A percentile compares a stretch with the other conserved stretches of the same genome.
Evolutionary conservation across 805 yeast genomes (phyloP).

Genomic region (Suhomyces sp.): DNA sequence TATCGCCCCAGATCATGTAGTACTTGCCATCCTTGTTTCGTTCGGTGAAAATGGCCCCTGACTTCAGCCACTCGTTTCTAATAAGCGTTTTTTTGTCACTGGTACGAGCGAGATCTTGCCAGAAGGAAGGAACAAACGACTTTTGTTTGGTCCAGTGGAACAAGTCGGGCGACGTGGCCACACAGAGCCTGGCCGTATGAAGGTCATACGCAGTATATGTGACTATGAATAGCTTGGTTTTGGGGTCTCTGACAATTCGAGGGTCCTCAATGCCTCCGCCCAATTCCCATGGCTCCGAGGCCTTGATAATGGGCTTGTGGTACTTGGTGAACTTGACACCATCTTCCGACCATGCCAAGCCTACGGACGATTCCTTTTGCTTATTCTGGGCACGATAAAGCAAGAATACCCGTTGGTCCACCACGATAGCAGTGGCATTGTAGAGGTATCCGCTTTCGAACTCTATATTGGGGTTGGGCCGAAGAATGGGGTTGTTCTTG

Average conservation of each 20-base stretch:
- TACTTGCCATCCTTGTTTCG: slow-evolving; percentile 30
- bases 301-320: slow-evolving; percentile 29
- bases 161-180: slow-evolving; percentile 36
- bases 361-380: slow-evolving; percentile 31
- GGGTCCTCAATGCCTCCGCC: slow-evolving; percentile 46
- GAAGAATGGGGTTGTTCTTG: slow-evolving; percentile 35
- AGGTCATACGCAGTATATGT: slow-evolving; percentile 42
- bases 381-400: slow-evolving; percentile 39
- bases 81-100: slow-evolving; percentile 23
- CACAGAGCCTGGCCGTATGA: slow-evolving; percentile 34
- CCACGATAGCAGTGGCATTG: slow-evolving; percentile 42
- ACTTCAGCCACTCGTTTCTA: slow-evolving; percentile 39
- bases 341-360: slow-evolving; percentile 41
- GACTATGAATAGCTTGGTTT: slow-evolving; percentile 30
- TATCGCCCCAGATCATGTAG: slow-evolving; percentile 46
- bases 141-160: slow-evolving; percentile 39
- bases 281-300: slow-evolving; percentile 39
- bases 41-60: slow-evolving; percentile 39
- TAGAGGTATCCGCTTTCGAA: slow-evolving; percentile 39
- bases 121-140: slow-evolving; percentile 28
- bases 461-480: slow-evolving; percentile 35
- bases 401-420: slow-evolving; percentile 34
- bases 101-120: slow-evolving; percentile 32
- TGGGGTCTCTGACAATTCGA: slow-evolving; percentile 38
- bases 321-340: slow-evolving; percentile 32